phyloP scores from a whole-genome alignment of 202 grass and related monocot genomes.

The Saccharum hybrid region DNA sequence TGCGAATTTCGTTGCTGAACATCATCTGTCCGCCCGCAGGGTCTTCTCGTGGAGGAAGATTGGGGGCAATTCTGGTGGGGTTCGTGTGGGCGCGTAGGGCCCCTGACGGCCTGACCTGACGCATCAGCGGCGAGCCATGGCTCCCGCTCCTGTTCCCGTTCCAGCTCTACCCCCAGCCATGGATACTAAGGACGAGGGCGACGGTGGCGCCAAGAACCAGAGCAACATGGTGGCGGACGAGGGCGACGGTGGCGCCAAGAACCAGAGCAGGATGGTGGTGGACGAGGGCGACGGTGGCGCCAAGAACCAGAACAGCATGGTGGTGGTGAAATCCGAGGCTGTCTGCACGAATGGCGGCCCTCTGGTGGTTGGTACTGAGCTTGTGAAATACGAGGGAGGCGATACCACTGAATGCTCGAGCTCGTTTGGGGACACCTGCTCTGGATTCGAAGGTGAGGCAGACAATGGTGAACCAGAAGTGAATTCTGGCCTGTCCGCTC shows the following conservation, averaged over 20 bases:
- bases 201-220: background rate
- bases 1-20: background rate
- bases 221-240: background rate
- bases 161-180: background rate
- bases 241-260: background rate
- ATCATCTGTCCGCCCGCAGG: constrained; percentile 10
- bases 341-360: constrained; percentile 3
- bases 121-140: constrained; percentile 33
- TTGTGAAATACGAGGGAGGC: constrained; percentile 39
- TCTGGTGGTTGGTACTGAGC: constrained; percentile 1
- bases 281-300: background rate
- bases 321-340: constrained; percentile 31
- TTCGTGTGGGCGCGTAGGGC: background rate
- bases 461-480: constrained; percentile 63
- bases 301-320: constrained; percentile 2
- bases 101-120: background rate
- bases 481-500: constrained; percentile 54
- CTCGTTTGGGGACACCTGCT: constrained; percentile 74
- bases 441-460: constrained; percentile 55
- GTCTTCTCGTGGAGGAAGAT: background rate
- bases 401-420: constrained; percentile 78
- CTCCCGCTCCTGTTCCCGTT: background rate
- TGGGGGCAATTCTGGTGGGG: constrained; percentile 7
- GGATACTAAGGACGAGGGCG: background rate
- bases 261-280: background rate